Base-by-base conservation (phyloP, 2,329 filamentous ascomycete genomes). In the Colletotrichum agaves region DNA sequence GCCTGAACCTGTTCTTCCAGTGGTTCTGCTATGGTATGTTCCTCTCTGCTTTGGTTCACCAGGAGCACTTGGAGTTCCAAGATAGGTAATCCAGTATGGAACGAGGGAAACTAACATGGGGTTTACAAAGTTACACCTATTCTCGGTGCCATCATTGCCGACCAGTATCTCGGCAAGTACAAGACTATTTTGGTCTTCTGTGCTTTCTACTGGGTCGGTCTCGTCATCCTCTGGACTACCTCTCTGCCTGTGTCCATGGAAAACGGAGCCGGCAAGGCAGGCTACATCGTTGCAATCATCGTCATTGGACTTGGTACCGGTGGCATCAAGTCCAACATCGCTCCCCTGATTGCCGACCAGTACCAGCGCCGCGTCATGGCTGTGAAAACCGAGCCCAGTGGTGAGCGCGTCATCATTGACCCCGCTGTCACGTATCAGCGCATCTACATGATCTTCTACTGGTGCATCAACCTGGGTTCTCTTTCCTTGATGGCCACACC, bases 391-490 rank as follows among this genome's bases (percentile, higher is more conserved):
- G 77, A 85, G 47, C 77, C 80, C 71, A 77, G 71, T 6, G 87
- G 86, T 43, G 84, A 88, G 77, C 81, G 84, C 81, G 88, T 92
- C 61, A 84, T 93, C 70, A 85, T 91, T 27, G 90, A 92, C 72
- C 89, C 90, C 0, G 82, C 85, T 43, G 81, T 91, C 61, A 92
- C 90, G 1, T 85, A 90, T 69, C 87, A 90, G 73, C 84, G 88
- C 53, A 88, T 92, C 69, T 92, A 91, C 82, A 91, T 89, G 88
- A 86, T 92, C 74, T 93, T 92, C 80, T 93, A 93, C 78, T 84
- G 64, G 64, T 67, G 64, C 33, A 67, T 67, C 17, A 67, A 85
- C 76, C 72, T 93, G 15, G 91, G 91, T n/a, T 87, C 89, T 2
- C 81, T 94, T 6, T 91, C 87, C 0, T 81, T 87, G 61, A 84